phyloP scores from a whole-genome alignment of 169 alveolate genomes.

The Fabrea salina region DNA sequence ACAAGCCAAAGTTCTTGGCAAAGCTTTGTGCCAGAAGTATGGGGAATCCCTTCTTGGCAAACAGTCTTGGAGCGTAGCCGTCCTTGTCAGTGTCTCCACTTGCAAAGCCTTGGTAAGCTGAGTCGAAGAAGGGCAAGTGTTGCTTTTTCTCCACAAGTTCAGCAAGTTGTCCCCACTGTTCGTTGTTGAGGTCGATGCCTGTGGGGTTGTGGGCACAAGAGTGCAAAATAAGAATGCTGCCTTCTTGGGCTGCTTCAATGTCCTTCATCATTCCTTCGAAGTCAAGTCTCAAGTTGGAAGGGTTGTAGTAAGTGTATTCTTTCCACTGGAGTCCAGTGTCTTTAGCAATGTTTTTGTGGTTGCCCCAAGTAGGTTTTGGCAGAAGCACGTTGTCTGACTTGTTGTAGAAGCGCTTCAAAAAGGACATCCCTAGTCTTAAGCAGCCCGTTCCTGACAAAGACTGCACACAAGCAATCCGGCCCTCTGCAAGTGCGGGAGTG shows the following conservation, averaged over 20 bases:
- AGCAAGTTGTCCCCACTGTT: slow-evolving; percentile 77
- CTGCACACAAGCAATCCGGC: slow-evolving; percentile 69
- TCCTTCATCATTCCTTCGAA: slow-evolving; percentile 71
- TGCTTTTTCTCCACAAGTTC: slow-evolving; percentile 57
- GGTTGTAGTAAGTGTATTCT: slow-evolving; percentile 83
- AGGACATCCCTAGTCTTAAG: slow-evolving; percentile 80
- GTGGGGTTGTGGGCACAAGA: slow-evolving; percentile 94
- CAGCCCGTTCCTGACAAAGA: slow-evolving; percentile 90
- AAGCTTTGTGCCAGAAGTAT: slow-evolving; percentile 81
- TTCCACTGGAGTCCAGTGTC: slow-evolving; percentile 69
- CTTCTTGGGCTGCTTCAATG: slow-evolving; percentile 62
- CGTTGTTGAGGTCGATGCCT: slow-evolving; percentile 81
- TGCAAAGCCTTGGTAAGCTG: slow-evolving; percentile 91
- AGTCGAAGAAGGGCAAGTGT: slow-evolving; percentile 78
- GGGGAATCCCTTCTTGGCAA: slow-evolving; percentile 56
- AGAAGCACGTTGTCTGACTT: slow-evolving; percentile 54
- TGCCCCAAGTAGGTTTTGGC: slow-evolving; percentile 90
- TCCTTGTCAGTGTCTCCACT: slow-evolving; percentile 84
- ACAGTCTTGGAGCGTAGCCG: slow-evolving; percentile 73
- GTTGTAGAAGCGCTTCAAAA: slow-evolving; percentile 58
- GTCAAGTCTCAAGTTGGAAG: slow-evolving; percentile 65
- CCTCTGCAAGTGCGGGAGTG: slow-evolving; percentile 39
- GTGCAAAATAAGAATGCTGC: slow-evolving; percentile 80
- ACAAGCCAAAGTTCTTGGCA: slow-evolving; percentile 89
- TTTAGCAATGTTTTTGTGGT: slow-evolving; percentile 76